Evolutionary conservation across 768 basidiomycete species (phyloP).

Genomic region (Russula ochroleuca): DNA sequence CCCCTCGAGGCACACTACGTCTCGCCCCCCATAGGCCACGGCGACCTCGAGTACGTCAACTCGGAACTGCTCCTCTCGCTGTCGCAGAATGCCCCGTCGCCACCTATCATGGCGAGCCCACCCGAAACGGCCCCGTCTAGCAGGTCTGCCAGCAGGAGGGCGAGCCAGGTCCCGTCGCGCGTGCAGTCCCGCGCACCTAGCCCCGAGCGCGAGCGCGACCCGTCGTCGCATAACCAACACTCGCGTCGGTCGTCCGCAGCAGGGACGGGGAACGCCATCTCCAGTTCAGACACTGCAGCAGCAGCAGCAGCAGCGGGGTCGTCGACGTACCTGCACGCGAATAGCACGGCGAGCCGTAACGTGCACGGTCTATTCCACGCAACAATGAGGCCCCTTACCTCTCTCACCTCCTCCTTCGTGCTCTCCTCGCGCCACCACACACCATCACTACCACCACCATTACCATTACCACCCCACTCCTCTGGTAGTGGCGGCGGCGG

Average conservation of each 20-base stretch:
- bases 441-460: slow-evolving; percentile 14
- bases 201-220: slow-evolving; percentile 42
- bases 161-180: slow-evolving; percentile 31
- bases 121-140: slow-evolving; percentile 30
- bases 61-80: slow-evolving; percentile 75
- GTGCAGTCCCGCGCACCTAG: slow-evolving; percentile 47
- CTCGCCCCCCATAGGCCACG: slow-evolving; percentile 35
- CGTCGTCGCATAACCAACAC: slow-evolving; percentile 3
- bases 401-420: slow-evolving; percentile 43
- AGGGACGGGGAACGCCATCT: slow-evolving; percentile 11
- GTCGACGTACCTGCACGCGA: slow-evolving; percentile 51
- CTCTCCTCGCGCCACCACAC: slow-evolving; percentile 30
- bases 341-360: slow-evolving; percentile 47
- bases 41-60: slow-evolving; percentile 73
- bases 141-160: slow-evolving; percentile 32
- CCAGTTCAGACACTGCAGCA: background rate
- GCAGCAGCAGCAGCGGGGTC: background rate
- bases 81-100: slow-evolving; percentile 36
- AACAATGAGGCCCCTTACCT: slow-evolving; percentile 60
- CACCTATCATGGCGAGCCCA: slow-evolving; percentile 29
- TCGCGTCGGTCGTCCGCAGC: slow-evolving; percentile 30
- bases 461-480: background rate
- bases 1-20: slow-evolving; percentile 31
- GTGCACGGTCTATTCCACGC: slow-evolving; percentile 50
- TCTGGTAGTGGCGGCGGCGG: background rate